Base-by-base conservation (phyloP, 176 grass and related monocot genomes). In the Zoysia pacifica region DNA sequence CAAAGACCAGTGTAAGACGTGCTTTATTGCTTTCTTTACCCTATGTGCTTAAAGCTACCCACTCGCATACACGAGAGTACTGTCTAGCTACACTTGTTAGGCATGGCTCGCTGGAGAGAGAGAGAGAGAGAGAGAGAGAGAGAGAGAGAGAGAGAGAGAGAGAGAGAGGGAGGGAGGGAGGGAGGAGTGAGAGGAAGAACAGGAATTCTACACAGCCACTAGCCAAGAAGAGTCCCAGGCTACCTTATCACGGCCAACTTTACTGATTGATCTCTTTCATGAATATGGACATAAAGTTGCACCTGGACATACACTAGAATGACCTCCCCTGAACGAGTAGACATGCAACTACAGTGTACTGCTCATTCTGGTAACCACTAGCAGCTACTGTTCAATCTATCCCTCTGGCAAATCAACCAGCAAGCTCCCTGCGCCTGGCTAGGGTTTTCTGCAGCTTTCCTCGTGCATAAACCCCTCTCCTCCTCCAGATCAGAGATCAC, bases 211-310 rank as follows among this genome's bases (percentile, higher is more conserved):
- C 69, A 87, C 74, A 56, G 70, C 79, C 70, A 82, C 65, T 70
- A 78, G 72, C 62, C n/a, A 62, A 69, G 51, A 62, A 69, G 51
- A 86, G 72, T 85, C 67, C 54, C 71, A 54, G 43, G 72, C 56
- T 69, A 69, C 48, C 54, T 77, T 89, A 77, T 72, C 54, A 81
- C 81, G 72, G 58, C 66, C 74, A 81, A 45, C 87, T 89, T 89
- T 89, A 81, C 82, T 89, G 87, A 81, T 85, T 82, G 78, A 77
- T 89, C 82, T 81, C 73, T 89, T 85, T 89, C 78, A 82, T 85
- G 78, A 82, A 82, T 60, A 89, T 77, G 78, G 87, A 85, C 82
- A 85, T 89, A 89, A 89, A 89, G 78, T 85, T 81, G 82, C 59
- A 73, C 73, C 77, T 72, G 69, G 75, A 70, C 44, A 81, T 73